Base-by-base conservation (phyloP, 169 alveolate genomes). In the Cryptosporidium ubiquitum region DNA sequence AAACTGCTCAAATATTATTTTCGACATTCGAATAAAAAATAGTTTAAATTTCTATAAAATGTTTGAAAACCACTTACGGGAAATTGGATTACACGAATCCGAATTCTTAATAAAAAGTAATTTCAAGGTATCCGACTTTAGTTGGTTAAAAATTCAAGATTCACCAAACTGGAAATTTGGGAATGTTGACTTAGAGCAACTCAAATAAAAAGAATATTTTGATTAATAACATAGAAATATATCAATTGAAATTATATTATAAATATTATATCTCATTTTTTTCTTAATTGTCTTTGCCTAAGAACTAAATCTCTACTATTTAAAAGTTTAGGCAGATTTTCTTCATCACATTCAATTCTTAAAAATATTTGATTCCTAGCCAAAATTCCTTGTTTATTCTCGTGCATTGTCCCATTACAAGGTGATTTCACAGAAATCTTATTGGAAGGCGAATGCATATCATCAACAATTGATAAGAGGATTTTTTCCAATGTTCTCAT, bases 131-230 rank as follows among this genome's bases (percentile, higher is more conserved):
- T 79, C 68, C 0, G 89, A 79, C 49, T 44, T 79, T 29, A 79
- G 68, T 44, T 79, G 89, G 89, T 29, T 79, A 57, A 33, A 47
- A 3, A 37, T 64, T 42, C 73, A 61, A 39, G 42, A 68, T 20
- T 79, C 89, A 40, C 89, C 89, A 79, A 61, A 61, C 37, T 79
- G 89, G 89, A 64, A 31, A 20, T 14, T 79, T 35, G 73, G 61
- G 70, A 73, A 37, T 47, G 51, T 73, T 16, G 37, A 33, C 14
- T 58, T 73, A 64, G 31, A 64, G n/a, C n/a, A 58, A 58, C 37
- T 9, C n/a, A 23, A 26, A 31, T 9, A 58, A 31, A 20, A 58
- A 55, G 52, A 55, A 20, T 49, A 55, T 16, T 0, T 51, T 0
- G 29, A 20, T 51, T 5, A 55, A 7, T 55, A 0, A 23, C 37